Conservation (phyloP, 768 basidiomycete genomes). For the Auriscalpium microsporum region DNA sequence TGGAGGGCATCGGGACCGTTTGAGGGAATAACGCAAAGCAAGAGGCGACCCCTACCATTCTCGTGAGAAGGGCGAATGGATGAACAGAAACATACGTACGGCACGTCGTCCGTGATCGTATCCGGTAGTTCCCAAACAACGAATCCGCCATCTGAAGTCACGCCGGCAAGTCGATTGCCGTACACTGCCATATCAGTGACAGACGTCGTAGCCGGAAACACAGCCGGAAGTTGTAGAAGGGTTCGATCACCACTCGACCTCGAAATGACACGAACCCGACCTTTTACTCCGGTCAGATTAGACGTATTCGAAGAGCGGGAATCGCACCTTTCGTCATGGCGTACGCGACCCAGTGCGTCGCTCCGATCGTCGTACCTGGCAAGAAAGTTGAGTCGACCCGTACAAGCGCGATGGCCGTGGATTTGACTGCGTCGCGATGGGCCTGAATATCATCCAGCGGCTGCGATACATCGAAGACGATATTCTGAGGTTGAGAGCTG, state of each 20-base stretch:
- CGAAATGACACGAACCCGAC: conserved; percentile 82
- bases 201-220: conserved; percentile 53
- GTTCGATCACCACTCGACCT: conserved; percentile 84
- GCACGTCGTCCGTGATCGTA: conserved; percentile 76
- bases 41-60: conserved; percentile 46
- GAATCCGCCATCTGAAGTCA: conserved; percentile 83
- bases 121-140: conserved; percentile 85
- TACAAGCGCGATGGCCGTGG: conserved; percentile 85
- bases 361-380: conserved; percentile 82
- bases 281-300: conserved; percentile 22
- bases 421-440: conserved; percentile 67
- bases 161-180: conserved; percentile 74
- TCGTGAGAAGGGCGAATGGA: conserved; percentile 4
- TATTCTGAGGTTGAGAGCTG: conserved; percentile 57
- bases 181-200: conserved; percentile 84
- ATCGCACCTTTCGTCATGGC: conserved; percentile 75
- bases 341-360: conserved; percentile 88
- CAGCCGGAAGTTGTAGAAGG: conserved; percentile 58
- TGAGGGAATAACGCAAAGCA: conserved; percentile 64
- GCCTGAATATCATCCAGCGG: conserved; percentile 69
- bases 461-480: conserved; percentile 70
- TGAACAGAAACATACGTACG: conserved; percentile 40
- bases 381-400: conserved; percentile 79
- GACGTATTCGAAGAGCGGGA: neutral
- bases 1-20: conserved; percentile 54